phyloP scores from a whole-genome alignment of 1,284 basidiomycete species.

The Fomitopsis pinicola region DNA sequence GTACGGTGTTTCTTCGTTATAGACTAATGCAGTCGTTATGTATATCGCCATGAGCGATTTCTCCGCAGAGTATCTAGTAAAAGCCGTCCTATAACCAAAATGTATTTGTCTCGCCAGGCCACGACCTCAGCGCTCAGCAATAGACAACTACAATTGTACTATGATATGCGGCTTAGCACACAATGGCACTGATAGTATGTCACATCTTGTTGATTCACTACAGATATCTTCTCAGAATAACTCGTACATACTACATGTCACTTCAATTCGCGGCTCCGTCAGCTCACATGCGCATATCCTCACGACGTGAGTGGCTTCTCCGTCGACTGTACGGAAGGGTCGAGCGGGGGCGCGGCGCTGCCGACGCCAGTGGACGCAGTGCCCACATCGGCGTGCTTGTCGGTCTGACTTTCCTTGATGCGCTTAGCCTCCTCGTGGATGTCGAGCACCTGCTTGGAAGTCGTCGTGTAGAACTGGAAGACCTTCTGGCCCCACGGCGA shows the following conservation, averaged over 20 bases:
- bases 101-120: no score
- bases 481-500: slow-evolving; percentile 80
- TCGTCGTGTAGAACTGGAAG: slow-evolving; percentile 70
- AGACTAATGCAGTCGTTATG: no score
- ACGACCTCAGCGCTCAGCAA: no score
- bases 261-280: background rate
- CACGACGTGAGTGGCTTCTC: slow-evolving; percentile 2
- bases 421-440: slow-evolving; percentile 87
- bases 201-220: no score
- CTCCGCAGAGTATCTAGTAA: no score
- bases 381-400: background rate
- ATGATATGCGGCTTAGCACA: no score
- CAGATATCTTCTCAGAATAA: background rate
- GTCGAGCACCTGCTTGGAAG: slow-evolving; percentile 77
- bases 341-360: slow-evolving; percentile 15
- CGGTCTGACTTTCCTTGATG: slow-evolving; percentile 57
- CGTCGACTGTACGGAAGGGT: slow-evolving; percentile 9
- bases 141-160: no score
- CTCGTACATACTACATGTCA: background rate
- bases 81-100: no score
- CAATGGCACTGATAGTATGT: no score
- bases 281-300: background rate
- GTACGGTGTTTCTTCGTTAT: no score
- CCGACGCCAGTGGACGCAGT: slow-evolving; percentile 14
- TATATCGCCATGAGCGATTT: no score